These are phyloP conservation scores for Penicillium corylophilum DNA, from an alignment of 2,329 filamentous ascomycete genomes.

Conservation along the genomic window DNA sequence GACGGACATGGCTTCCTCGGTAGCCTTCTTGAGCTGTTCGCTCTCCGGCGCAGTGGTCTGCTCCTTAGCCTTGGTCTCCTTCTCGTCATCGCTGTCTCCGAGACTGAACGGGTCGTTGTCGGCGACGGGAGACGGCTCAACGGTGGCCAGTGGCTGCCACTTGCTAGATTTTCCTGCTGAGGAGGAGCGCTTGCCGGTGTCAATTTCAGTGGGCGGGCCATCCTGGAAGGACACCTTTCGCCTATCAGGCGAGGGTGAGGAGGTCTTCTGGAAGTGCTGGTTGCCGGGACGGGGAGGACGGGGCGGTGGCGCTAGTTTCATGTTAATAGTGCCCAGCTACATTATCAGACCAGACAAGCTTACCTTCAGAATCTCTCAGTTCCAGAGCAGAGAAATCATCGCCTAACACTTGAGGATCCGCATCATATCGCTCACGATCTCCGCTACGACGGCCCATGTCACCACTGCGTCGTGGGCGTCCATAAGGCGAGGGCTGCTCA, in stretches of 20 bases:
- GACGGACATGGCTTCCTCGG: constrained; percentile 49
- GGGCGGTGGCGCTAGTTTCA: constrained; percentile 50
- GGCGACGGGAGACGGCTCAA: constrained; percentile 78
- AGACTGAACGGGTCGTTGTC: constrained; percentile 97
- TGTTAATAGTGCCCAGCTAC: neutral
- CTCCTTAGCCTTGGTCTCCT: constrained; percentile 69
- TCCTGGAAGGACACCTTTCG: constrained; percentile 60
- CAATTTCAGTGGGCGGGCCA: constrained; percentile 75
- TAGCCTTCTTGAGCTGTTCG: constrained; percentile 65
- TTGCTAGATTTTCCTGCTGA: constrained; percentile 73
- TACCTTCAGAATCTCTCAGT: constrained; percentile 61
- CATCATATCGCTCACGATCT: constrained; percentile 90
- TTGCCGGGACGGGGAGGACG: constrained; percentile 67
- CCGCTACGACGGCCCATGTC: constrained; percentile 70
- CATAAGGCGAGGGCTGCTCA: constrained; percentile 37
- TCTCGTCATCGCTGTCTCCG: constrained; percentile 92
- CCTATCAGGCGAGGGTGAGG: constrained; percentile 53
- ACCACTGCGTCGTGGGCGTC: constrained; percentile 58
- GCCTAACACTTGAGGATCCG: constrained; percentile 83
- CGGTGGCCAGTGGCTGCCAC: constrained; percentile 88
- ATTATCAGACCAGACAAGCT: constrained; percentile 1
- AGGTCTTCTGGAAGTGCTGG: constrained; percentile 75
- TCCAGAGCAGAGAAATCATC: constrained; percentile 79
- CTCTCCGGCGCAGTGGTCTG: constrained; percentile 51
- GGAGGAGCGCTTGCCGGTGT: constrained; percentile 58